Percentiles rank a stretch among this genome's conserved stretches.
phyloP scores from a whole-genome alignment of 2,329 filamentous ascomycete species.

The Aspergillus flavus region DNA sequence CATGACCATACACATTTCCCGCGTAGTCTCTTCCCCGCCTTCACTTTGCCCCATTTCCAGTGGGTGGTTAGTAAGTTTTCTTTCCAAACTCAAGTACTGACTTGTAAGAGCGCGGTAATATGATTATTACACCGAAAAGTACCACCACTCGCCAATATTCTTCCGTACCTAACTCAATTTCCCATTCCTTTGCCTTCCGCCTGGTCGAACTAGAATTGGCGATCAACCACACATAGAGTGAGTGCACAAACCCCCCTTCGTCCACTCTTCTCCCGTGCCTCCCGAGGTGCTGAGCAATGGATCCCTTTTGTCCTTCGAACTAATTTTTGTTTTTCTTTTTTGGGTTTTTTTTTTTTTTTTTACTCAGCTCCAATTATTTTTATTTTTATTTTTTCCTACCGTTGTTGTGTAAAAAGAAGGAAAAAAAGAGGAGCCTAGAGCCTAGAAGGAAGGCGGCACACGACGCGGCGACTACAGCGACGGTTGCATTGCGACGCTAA shows the following conservation, averaged over 20 bases:
- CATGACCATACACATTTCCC: background rate
- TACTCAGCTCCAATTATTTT: background rate
- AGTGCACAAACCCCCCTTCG: conserved; percentile 29
- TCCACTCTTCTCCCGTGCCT: conserved; percentile 22
- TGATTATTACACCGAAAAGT: conserved; percentile 13
- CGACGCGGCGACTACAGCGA: conserved; percentile 17
- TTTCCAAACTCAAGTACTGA: background rate
- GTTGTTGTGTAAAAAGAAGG: conserved; percentile 2
- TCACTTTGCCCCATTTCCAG: background rate
- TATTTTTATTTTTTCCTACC: conserved; percentile 3
- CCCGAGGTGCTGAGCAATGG: conserved; percentile 25
- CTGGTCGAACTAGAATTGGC: conserved; percentile 27
- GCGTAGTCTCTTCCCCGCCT: background rate
- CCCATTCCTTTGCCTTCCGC: conserved; percentile 32
- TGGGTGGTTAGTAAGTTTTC: conserved; percentile 6
- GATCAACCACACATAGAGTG: conserved; percentile 30
- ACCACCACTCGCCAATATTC: conserved; percentile 5
- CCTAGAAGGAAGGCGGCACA: conserved; percentile 15
- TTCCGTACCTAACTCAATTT: conserved; percentile 19
- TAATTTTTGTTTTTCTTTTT: conserved; percentile 4
- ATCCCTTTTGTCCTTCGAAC: conserved; percentile 18
- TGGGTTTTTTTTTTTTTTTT: conserved; percentile 10
- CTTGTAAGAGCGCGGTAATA: background rate
- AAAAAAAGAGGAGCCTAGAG: conserved; percentile 4
- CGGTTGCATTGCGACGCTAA: conserved; percentile 36